Percentiles rank a stretch among this genome's conserved stretches.
These are phyloP conservation scores for Coemansia sp. DNA, from an alignment of 192 early-diverging fungal species.

Conservation along the genomic window DNA sequence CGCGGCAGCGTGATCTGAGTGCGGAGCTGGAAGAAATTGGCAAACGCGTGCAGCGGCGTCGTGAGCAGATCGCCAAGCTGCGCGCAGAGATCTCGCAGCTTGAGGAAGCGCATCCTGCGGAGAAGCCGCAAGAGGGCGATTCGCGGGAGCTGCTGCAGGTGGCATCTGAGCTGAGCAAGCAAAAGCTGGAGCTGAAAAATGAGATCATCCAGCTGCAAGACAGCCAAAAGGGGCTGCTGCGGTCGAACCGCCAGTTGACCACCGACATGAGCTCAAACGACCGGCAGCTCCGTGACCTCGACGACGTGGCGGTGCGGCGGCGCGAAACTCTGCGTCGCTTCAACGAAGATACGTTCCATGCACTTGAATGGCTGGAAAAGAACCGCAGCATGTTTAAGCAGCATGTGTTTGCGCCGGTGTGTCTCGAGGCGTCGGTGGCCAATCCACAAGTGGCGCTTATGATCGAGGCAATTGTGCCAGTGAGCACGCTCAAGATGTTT, in stretches of 20 bases:
- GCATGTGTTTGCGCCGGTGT: constrained; percentile 71
- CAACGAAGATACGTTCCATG: constrained; percentile 60
- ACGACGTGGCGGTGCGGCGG: constrained; percentile 58
- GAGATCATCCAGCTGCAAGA: constrained; percentile 49
- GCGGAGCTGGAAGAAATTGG: constrained; percentile 36
- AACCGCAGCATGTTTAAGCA: constrained; percentile 67
- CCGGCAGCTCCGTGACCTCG: constrained; percentile 59
- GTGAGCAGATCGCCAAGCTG: constrained; percentile 38
- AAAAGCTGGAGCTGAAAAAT: constrained; percentile 43
- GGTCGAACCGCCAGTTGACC: constrained; percentile 23
- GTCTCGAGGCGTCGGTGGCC: constrained; percentile 69
- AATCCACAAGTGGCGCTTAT: constrained; percentile 62
- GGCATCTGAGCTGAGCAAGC: constrained; percentile 30
- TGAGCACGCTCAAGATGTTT: constrained; percentile 67
- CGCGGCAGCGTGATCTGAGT: constrained; percentile 25
- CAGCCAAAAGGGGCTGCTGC: constrained; percentile 47
- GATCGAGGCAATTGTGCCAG: constrained; percentile 62
- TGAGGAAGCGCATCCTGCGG: constrained; percentile 15
- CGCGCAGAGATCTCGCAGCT: constrained; percentile 42
- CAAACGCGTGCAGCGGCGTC: constrained; percentile 36
- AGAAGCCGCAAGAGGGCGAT: constrained; percentile 11
- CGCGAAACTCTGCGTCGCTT: constrained; percentile 56
- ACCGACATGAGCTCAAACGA: constrained; percentile 35
- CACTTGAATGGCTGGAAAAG: constrained; percentile 66
- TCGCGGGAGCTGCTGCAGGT: constrained; percentile 28